Evolutionary conservation across 192 early-diverging fungal species (phyloP), one percentile per base, ranked within the genome.

Genomic region (Chytriomyces sp.): DNA sequence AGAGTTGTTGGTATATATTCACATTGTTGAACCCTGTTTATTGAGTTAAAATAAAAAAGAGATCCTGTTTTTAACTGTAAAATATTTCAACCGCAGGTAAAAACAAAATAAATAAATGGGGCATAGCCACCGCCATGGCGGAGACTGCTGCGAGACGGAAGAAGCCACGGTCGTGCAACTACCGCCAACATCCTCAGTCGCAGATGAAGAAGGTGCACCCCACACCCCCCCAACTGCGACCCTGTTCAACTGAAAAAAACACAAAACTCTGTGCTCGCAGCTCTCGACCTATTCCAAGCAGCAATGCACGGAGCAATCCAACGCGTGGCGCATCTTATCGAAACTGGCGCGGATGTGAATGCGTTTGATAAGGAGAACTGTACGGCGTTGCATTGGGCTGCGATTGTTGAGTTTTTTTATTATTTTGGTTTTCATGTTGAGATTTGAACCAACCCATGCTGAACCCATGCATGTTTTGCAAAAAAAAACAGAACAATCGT

Each of bases 341-440:
- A 94, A 13, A 72, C 61, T 6, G 89, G 87, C n/a, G 83, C 82
- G 5, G 50, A 67, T 6, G 86, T 82, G 1, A 89, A 82, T 11
- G 88, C 87, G 68, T 68, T 76, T 6, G 96, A 98, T 74, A 71
- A 78, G 8, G 87, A 91, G 44, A 91, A 90, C 35, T 90, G 90
- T 75, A 89, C 93, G 3, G 84, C 96, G 7, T 76, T 98, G 62
- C 96, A 98, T 77, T 93, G 93, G 88, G 95, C 95, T 6, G 91
- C 94, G 20, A 88, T 94, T 43, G 83, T 85, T 64, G 78, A 69
- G 6, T 61, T 16, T 48, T 23, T 7, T 24, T 43, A n/a, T 20
- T 44, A 16, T 49, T 6, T 43, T 26, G 28, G 7, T 23, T 63
- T n/a, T 65, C 6, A 0, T 28, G 11, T 44, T 26, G 13, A 1